Base-by-base conservation (phyloP, 2,329 filamentous ascomycete species). In the Fusarium sp. region DNA sequence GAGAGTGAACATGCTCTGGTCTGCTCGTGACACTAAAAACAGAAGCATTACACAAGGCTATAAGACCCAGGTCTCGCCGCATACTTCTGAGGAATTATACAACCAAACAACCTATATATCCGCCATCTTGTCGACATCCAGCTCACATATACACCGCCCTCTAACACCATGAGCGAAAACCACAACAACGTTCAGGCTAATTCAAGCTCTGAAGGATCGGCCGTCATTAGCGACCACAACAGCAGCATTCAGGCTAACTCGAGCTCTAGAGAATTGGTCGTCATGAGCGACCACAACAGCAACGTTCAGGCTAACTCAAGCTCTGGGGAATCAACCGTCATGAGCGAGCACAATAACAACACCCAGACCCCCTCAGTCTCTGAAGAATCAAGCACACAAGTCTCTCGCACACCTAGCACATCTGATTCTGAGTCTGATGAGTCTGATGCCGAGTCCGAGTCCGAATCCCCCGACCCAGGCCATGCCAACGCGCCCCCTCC, bases 311-410 rank as follows among this genome's bases (percentile, higher is more conserved):
- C 18, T n/a, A 5, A 22, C 9, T 16, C 15, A 16, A 5, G 6
- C 8, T 20, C 22, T 5, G 11, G 5, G 5, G 16, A 16, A 3
- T 27, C 6, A 10, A 38, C 22, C 13, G 9, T 6, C 6, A 52
- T 52, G 32, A 20, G 8, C 1, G 48, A 27, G 6, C 12, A 20
- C 3, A 27, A 6, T 2, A 12, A 3, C 1, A 9, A 20, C 16
- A 3, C 3, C 1, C 32, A 40, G 18, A 2, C 7, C 11, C 10
- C 24, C 9, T 2, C 8, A 18, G 10, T 2, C 5, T 41, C 7
- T 1, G 16, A 5, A 2, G 22, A 16, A 4, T 29, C 47, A 2
- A 25, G 34, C 10, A 7, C 18, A 0, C 18, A 38, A 6, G 10
- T 38, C 1, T 2, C 10, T 6, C 1, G 18, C 18, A 38, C 34